A percentile compares a stretch with the other conserved stretches of the same genome.
Evolutionary conservation across 176 grass and related monocot species (phyloP).

Genomic region (Triticum urartu): DNA sequence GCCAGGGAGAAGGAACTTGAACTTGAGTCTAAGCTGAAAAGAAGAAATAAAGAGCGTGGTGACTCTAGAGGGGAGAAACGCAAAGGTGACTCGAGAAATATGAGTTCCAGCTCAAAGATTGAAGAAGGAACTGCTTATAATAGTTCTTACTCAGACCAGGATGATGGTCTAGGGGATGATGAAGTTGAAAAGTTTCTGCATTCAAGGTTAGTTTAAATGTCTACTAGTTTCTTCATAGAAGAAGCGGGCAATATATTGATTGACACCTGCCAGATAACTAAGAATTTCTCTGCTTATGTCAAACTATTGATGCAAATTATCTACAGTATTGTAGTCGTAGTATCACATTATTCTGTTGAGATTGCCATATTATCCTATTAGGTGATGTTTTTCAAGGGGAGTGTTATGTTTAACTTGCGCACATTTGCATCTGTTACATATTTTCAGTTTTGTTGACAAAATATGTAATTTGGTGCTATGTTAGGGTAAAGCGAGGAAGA

Average conservation of each 20-base stretch:
- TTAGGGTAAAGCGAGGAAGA: conserved; percentile 74
- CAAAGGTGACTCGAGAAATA: conserved; percentile 37
- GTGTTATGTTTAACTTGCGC: not conserved
- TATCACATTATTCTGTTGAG: not conserved
- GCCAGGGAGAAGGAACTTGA: conserved; percentile 81
- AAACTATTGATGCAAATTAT: not conserved
- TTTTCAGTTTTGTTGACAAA: not conserved
- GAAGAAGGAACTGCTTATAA: conserved; percentile 34
- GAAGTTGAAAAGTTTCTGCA: conserved; percentile 85
- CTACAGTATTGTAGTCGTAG: not conserved
- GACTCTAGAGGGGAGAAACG: conserved; percentile 40
- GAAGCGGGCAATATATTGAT: not conserved
- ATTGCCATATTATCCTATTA: conserved; percentile 13
- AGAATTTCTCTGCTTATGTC: not conserved
- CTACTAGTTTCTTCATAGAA: not conserved
- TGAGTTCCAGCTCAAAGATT: conserved; percentile 41
- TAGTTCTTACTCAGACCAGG: conserved; percentile 42
- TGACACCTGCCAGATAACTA: conserved; percentile 6
- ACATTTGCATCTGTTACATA: not conserved
- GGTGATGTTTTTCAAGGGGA: not conserved
- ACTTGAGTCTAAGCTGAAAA: conserved; percentile 59
- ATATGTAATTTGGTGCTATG: conserved; percentile 2
- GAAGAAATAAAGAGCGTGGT: conserved; percentile 21
- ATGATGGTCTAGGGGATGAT: conserved; percentile 56
- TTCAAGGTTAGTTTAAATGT: conserved; percentile 63